phyloP scores from a whole-genome alignment of 176 grass and related monocot species.

The Triticum turgidum region DNA sequence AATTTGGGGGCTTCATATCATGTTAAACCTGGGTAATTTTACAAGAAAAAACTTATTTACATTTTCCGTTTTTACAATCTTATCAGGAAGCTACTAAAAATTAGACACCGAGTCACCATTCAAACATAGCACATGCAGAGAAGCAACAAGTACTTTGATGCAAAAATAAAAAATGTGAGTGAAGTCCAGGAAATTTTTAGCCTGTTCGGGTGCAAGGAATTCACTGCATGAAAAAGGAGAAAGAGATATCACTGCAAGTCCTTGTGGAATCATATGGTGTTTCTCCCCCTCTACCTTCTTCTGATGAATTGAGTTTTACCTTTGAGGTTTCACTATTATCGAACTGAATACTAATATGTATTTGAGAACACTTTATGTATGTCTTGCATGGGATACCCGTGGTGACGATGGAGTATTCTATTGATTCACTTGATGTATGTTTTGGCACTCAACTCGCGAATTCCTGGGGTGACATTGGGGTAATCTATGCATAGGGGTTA shows the following conservation, averaged over 20 bases:
- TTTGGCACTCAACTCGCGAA: too few species aligned
- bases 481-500: too few species aligned
- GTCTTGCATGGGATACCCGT: too few species aligned
- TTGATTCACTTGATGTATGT: too few species aligned
- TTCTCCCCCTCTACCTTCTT: too few species aligned
- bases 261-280: slow-evolving; percentile 13
- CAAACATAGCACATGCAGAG: not conserved
- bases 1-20: not conserved
- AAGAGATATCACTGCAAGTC: slow-evolving; percentile 48
- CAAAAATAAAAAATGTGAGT: not conserved
- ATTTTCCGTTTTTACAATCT: not conserved
- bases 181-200: not conserved
- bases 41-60: not conserved
- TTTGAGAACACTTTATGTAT: too few species aligned
- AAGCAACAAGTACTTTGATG: not conserved
- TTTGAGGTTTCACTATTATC: too few species aligned
- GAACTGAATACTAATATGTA: too few species aligned
- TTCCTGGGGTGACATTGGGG: too few species aligned
- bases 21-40: not conserved
- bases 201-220: not conserved
- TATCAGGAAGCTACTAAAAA: slow-evolving; percentile 16
- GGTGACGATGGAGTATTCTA: too few species aligned
- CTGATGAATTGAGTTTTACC: too few species aligned
- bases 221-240: not conserved
- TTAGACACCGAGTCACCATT: not conserved